phyloP scores from a whole-genome alignment of 2,329 filamentous ascomycete species.

The Pyrenophora teres region DNA sequence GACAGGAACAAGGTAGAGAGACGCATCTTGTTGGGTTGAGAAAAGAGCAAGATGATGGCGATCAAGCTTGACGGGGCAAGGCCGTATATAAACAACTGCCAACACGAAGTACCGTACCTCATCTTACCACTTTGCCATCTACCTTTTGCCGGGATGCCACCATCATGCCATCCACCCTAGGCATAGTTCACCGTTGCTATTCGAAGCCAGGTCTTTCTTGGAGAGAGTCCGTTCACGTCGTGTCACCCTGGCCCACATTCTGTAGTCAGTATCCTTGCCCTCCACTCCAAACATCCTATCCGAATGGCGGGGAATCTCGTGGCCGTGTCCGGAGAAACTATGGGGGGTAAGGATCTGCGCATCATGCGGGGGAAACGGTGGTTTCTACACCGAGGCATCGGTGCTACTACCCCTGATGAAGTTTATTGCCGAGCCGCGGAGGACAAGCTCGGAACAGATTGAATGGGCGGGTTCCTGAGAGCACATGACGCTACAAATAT shows the following conservation, averaged over 20 bases:
- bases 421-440: constrained; percentile 8
- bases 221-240: constrained; percentile 9
- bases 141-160: background rate
- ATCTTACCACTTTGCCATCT: background rate
- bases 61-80: background rate
- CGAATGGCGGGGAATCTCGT: constrained; percentile 17
- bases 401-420: constrained; percentile 1
- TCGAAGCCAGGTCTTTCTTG: constrained; percentile 5
- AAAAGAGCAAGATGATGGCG: constrained; percentile 8
- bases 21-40: constrained; percentile 35
- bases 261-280: background rate
- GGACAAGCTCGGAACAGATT: constrained; percentile 11
- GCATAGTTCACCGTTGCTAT: background rate
- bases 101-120: background rate
- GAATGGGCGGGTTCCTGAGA: constrained; percentile 4
- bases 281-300: background rate
- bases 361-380: constrained; percentile 16
- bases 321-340: constrained; percentile 14
- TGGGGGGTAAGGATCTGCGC: constrained; percentile 8
- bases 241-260: constrained; percentile 1
- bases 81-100: constrained; percentile 12
- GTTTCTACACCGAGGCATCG: constrained; percentile 10
- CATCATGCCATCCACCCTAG: background rate
- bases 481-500: constrained; percentile 7
- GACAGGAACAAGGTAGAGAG: constrained; percentile 33